These are phyloP conservation scores for Sarocladium oryzae DNA, from an alignment of 2,329 filamentous ascomycete species.

Conservation along the genomic window DNA sequence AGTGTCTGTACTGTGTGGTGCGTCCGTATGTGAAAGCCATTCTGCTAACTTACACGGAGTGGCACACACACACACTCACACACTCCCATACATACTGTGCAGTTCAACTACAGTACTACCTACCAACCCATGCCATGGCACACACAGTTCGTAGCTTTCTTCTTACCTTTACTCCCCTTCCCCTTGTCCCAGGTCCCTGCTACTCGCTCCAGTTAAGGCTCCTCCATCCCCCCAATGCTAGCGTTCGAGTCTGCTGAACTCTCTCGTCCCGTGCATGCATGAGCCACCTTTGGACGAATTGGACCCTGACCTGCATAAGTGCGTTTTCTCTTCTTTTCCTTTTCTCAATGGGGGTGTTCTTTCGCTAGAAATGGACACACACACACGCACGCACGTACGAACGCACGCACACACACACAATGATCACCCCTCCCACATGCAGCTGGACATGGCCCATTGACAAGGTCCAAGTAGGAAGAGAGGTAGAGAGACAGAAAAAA, in stretches of 20 bases:
- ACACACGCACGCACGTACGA: background rate
- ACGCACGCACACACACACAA: background rate
- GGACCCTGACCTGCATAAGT: slow-evolving; percentile 9
- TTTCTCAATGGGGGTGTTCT: slow-evolving; percentile 1
- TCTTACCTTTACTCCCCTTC: background rate
- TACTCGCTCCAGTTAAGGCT: background rate
- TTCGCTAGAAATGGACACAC: background rate
- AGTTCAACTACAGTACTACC: too few relatives aligned
- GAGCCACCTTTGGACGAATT: background rate
- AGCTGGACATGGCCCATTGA: slow-evolving; percentile 2
- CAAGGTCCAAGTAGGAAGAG: background rate
- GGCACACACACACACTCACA: too few relatives aligned
- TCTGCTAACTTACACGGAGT: background rate
- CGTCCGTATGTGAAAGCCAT: too few relatives aligned
- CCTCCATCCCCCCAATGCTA: background rate
- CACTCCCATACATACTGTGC: too few relatives aligned
- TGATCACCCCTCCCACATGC: slow-evolving; percentile 7
- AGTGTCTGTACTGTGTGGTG: too few relatives aligned
- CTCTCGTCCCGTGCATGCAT: slow-evolving; percentile 4
- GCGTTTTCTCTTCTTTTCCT: background rate
- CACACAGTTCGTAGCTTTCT: too few relatives aligned
- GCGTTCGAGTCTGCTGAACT: slow-evolving; percentile 6
- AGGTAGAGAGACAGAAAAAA: too few relatives aligned
- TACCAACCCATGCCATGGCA: too few relatives aligned
- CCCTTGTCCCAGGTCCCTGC: background rate